phyloP scores from a whole-genome alignment of 768 basidiomycete genomes.

The Strobilomyces echinocephalus region DNA sequence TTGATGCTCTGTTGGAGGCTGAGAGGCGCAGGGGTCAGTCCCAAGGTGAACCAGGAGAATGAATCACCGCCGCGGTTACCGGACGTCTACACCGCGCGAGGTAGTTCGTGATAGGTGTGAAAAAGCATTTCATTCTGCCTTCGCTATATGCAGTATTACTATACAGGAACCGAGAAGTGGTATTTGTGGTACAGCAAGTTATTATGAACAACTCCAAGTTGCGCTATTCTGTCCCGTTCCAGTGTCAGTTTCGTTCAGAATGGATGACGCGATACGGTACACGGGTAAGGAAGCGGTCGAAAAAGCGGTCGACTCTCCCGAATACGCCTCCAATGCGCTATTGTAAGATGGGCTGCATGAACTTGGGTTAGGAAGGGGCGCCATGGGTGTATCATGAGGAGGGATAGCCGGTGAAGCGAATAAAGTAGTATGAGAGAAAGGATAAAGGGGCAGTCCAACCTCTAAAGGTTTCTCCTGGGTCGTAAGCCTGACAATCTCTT shows the following conservation, averaged over 20 bases:
- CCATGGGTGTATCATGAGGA: conserved; percentile 26
- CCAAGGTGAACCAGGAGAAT: conserved; percentile 11
- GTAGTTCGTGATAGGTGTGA: background rate
- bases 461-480: conserved; percentile 75
- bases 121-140: background rate
- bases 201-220: conserved; percentile 9
- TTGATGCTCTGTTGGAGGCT: conserved; percentile 55
- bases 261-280: conserved; percentile 7
- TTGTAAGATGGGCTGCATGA: conserved; percentile 5
- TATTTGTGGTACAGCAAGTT: background rate
- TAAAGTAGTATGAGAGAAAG: conserved; percentile 66
- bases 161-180: conserved; percentile 3
- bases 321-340: conserved; percentile 7
- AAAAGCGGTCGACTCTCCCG: conserved; percentile 1
- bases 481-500: conserved; percentile 79
- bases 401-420: conserved; percentile 48
- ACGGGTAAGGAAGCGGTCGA: background rate
- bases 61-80: background rate
- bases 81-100: background rate
- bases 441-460: conserved; percentile 76
- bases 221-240: conserved; percentile 4
- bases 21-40: conserved; percentile 42
- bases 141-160: conserved; percentile 1
- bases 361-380: conserved; percentile 27
- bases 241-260: conserved; percentile 2